Conservation (phyloP, 169 alveolate species). For the Plasmodium fragile region DNA sequence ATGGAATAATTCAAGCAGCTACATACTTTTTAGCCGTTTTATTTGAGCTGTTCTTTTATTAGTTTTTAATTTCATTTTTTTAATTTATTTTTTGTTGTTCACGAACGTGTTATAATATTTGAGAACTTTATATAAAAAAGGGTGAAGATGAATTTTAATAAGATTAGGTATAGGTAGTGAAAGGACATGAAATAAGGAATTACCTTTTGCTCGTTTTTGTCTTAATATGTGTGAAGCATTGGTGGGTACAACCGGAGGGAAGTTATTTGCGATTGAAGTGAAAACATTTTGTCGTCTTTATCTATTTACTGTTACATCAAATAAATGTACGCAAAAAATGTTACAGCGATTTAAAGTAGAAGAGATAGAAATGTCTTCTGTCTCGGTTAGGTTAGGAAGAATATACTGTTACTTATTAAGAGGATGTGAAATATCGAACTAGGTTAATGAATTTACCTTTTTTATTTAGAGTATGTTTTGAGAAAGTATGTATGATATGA, state of each 20-base stretch:
- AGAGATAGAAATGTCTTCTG: not conserved
- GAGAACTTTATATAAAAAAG: not conserved
- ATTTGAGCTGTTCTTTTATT: not conserved
- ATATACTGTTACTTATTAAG: not conserved
- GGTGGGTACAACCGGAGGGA: not conserved
- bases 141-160: not conserved
- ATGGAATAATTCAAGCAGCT: not conserved
- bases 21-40: not conserved
- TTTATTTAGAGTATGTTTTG: not conserved
- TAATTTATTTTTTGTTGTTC: not conserved
- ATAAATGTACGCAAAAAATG: not conserved
- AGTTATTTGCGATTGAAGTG: not conserved
- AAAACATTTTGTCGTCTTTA: not conserved
- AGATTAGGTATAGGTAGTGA: not conserved
- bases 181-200: not conserved
- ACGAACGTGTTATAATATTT: not conserved
- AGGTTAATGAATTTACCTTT: not conserved
- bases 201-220: not conserved
- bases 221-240: not conserved
- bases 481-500: not conserved
- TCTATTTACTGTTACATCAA: not conserved
- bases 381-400: not conserved
- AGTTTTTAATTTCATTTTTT: not conserved
- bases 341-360: not conserved
- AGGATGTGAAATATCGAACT: not conserved